A percentile compares a stretch with the other conserved stretches of the same genome.
Conservation (phyloP, 176 grass and related monocot species). For the bread wheat (Triticum aestivum) region IWGSC_CS_RefSeq_v2.1 NC_057800.1:478270029-478270528, state of each 20-base stretch:
- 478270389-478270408: slow-evolving; percentile 93
- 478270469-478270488: slow-evolving; percentile 97
- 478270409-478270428: slow-evolving; percentile 87
- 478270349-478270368: slow-evolving; percentile 49
- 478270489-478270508: slow-evolving; percentile 92
- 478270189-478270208: slow-evolving; percentile 85
- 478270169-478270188: slow-evolving; percentile 84
- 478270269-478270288: slow-evolving; percentile 53
- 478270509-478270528: slow-evolving; percentile 81
- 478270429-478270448: slow-evolving; percentile 71
- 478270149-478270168: slow-evolving; percentile 95
- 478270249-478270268: slow-evolving; percentile 90
- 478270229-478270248: slow-evolving; percentile 94
- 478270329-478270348: slow-evolving; percentile 46
- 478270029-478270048: slow-evolving; percentile 88
- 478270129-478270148: slow-evolving; percentile 93
- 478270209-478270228: slow-evolving; percentile 95
- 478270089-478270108: slow-evolving; percentile 58
- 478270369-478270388: slow-evolving; percentile 66
- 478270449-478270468: slow-evolving; percentile 75
- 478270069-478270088: slow-evolving; percentile 52
- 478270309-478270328: slow-evolving; percentile 48
- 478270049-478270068: slow-evolving; percentile 97
- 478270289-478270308: slow-evolving; percentile 63
- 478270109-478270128: slow-evolving; percentile 87